These are phyloP conservation scores for Urtica urens DNA, from an alignment of 306 rosid species.

Conservation along the genomic window DNA sequence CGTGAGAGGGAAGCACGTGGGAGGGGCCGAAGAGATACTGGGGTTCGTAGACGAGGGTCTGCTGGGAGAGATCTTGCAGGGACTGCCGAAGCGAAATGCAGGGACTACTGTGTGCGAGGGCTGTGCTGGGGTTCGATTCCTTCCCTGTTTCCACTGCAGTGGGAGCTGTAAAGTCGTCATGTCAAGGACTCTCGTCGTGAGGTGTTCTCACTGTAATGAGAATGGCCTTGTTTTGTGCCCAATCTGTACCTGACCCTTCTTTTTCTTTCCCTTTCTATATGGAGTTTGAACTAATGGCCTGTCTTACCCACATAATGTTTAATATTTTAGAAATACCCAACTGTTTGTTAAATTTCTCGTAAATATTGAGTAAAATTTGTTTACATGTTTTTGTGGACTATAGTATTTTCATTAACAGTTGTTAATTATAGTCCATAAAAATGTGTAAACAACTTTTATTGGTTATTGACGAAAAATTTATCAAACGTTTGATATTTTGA, in stretches of 20 bases:
- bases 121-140: constrained; percentile 67
- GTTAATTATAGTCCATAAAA: too few species aligned
- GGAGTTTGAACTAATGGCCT: too few species aligned
- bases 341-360: too few species aligned
- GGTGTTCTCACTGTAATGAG: constrained; percentile 68
- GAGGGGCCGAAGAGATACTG: constrained; percentile 60
- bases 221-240: constrained; percentile 84
- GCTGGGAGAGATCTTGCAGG: constrained; percentile 46
- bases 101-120: constrained; percentile 61
- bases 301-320: too few species aligned
- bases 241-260: constrained; percentile 60
- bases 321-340: too few species aligned
- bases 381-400: too few species aligned
- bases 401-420: too few species aligned
- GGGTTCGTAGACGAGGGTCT: constrained; percentile 52
- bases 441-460: too few species aligned
- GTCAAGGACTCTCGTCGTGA: constrained; percentile 29
- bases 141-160: constrained; percentile 67
- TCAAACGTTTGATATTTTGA: too few species aligned
- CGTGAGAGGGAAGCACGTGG: constrained; percentile 56
- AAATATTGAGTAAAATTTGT: too few species aligned
- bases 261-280: too few species aligned
- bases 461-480: too few species aligned
- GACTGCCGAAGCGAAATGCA: constrained; percentile 40
- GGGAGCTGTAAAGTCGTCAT: constrained; percentile 65